Evolutionary conservation across 352 stramenopile species (phyloP).

Genomic region (Globisporangium echinulatum): DNA sequence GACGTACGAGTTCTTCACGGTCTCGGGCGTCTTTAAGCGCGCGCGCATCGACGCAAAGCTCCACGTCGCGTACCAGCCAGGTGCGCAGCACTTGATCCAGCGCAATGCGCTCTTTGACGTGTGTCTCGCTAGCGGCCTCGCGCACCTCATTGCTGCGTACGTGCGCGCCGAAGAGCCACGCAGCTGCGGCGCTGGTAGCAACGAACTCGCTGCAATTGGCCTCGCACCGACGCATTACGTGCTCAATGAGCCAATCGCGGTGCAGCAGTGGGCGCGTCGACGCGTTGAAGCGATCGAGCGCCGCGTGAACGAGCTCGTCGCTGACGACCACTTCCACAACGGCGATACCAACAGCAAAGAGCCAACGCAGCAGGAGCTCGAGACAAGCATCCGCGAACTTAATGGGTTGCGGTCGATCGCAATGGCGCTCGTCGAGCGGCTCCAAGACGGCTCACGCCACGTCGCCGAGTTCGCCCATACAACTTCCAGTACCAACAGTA

Average conservation of each 20-base stretch:
- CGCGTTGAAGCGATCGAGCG: conserved; percentile 52
- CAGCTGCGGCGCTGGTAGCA: neutral
- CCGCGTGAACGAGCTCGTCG: conserved; percentile 42
- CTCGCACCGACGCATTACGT: conserved; percentile 46
- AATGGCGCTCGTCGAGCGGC: conserved; percentile 58
- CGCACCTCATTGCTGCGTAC: conserved; percentile 68
- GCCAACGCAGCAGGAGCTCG: conserved; percentile 29
- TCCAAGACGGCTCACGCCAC: conserved; percentile 58
- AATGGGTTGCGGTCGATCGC: conserved; percentile 60
- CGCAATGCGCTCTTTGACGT: conserved; percentile 74
- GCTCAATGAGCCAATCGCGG: conserved; percentile 72
- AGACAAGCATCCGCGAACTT: conserved; percentile 44
- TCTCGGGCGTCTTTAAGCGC: conserved; percentile 66
- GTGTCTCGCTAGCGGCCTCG: conserved; percentile 61
- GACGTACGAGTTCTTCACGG: conserved; percentile 83
- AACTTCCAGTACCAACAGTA: conserved; percentile 2
- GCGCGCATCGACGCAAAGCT: conserved; percentile 55
- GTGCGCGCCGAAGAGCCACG: conserved; percentile 33
- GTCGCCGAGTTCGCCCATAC: conserved; percentile 27
- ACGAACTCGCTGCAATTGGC: neutral
- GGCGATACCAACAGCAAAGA: conserved; percentile 20
- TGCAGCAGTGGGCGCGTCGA: conserved; percentile 68
- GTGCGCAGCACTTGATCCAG: conserved; percentile 38
- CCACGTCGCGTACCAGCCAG: conserved; percentile 17
- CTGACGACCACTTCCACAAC: conserved; percentile 36